Conservation (phyloP, 805 yeast genomes). For the Cyberlindnera maritima region DNA sequence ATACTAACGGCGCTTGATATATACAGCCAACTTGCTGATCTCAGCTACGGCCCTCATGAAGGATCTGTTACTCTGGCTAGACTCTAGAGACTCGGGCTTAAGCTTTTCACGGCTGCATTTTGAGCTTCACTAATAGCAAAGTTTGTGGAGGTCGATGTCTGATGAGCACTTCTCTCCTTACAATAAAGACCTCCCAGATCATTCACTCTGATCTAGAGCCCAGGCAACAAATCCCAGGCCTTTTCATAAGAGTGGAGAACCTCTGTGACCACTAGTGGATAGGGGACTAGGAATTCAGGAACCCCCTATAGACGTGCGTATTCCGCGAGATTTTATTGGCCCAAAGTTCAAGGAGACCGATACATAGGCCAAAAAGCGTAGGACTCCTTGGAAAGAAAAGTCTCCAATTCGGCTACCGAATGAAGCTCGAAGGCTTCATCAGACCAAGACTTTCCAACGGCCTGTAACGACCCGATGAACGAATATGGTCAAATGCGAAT, state of each 20-base stretch:
- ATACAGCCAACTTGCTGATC: no score
- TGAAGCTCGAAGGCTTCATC: not conserved
- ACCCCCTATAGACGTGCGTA: not conserved
- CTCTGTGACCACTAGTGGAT: not conserved
- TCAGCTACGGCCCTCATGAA: no score
- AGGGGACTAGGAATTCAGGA: not conserved
- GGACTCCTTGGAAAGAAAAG: constrained; percentile 2
- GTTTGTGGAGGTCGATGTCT: no score
- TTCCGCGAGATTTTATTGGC: constrained; percentile 4
- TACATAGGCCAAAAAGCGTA: not conserved
- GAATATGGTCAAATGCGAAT: not conserved
- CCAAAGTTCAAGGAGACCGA: constrained; percentile 1
- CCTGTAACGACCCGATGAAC: not conserved
- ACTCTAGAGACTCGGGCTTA: not conserved
- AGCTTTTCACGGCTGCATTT: no score
- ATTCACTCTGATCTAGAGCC: no score
- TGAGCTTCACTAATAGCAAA: no score
- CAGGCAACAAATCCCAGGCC: no score
- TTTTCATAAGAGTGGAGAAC: not conserved
- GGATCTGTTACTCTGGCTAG: no score
- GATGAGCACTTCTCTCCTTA: no score
- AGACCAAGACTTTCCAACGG: not conserved
- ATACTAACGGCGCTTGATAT: no score
- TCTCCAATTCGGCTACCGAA: not conserved
- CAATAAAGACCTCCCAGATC: no score